Evolutionary conservation across 129 eudicot genomes (phyloP).

Genomic region (Heracleum sosnowskyi): DNA sequence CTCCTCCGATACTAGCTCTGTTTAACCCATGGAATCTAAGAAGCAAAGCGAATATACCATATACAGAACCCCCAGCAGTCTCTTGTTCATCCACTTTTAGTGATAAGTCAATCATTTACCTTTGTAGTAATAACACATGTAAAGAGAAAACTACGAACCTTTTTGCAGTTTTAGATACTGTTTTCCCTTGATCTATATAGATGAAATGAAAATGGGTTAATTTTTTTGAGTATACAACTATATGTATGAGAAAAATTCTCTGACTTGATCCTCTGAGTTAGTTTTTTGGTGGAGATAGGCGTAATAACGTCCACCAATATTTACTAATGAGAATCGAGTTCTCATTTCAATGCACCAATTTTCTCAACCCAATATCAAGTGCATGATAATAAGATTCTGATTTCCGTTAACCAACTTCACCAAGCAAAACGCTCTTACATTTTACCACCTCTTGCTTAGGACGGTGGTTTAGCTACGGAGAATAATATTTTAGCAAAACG

Average conservation of each 20-base stretch:
- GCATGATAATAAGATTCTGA: too few relatives aligned
- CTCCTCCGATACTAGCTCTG: slow-evolving; percentile 30
- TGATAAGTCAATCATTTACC: neutral
- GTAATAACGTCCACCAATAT: too few relatives aligned
- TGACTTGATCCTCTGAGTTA: neutral
- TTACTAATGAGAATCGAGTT: too few relatives aligned
- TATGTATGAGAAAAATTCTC: neutral
- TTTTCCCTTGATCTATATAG: neutral
- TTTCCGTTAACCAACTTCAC: too few relatives aligned
- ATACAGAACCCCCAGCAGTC: neutral
- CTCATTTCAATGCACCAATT: too few relatives aligned
- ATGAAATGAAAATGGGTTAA: neutral
- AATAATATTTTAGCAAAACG: neutral
- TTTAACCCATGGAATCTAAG: slow-evolving; percentile 8
- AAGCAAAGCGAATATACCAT: neutral
- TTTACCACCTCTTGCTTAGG: neutral
- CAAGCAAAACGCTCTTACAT: neutral
- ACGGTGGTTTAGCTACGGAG: neutral
- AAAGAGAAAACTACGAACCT: neutral
- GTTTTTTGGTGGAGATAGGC: too few relatives aligned
- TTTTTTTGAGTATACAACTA: too few relatives aligned
- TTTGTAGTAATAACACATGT: slow-evolving; percentile 6
- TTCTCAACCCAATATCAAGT: too few relatives aligned
- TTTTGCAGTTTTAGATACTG: neutral
- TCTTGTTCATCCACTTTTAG: slow-evolving; percentile 3